A percentile compares a stretch with the other conserved stretches of the same genome.
These are phyloP conservation scores for Microstegium vimineum DNA, from an alignment of 176 grass and related monocot genomes.

Conservation along the genomic window DNA sequence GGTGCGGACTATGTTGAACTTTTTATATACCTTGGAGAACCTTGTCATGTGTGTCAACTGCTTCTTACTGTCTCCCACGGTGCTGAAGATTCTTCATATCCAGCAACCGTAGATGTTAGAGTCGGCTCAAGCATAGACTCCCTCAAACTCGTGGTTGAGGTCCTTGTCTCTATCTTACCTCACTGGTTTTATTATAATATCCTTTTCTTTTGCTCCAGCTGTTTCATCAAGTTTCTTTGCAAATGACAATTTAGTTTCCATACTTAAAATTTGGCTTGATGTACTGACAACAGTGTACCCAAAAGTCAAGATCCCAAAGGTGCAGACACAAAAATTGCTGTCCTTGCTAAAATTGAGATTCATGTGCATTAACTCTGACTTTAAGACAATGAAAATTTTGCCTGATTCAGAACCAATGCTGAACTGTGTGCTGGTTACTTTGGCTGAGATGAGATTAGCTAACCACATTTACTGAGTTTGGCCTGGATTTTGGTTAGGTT, in stretches of 20 bases:
- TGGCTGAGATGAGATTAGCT: not conserved
- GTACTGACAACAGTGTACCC: not conserved
- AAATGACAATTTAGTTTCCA: not conserved
- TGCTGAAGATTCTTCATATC: constrained; percentile 81
- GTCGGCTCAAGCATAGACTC: constrained; percentile 83
- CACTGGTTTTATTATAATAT: constrained; percentile 11
- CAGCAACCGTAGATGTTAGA: constrained; percentile 84
- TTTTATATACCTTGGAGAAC: constrained; percentile 95
- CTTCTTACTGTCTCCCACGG: constrained; percentile 90
- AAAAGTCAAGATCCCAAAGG: constrained; percentile 9
- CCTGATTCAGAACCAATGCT: constrained; percentile 24
- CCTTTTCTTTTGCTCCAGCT: not conserved
- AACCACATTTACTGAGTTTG: not conserved
- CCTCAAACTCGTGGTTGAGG: constrained; percentile 94
- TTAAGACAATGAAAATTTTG: not conserved
- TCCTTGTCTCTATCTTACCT: constrained; percentile 39
- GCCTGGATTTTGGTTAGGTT: constrained; percentile 15
- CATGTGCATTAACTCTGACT: constrained; percentile 10
- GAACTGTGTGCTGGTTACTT: constrained; percentile 16
- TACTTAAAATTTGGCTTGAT: constrained; percentile 11
- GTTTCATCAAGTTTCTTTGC: constrained; percentile 12
- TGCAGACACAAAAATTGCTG: not conserved
- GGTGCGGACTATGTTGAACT: constrained; percentile 93
- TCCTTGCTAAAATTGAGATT: constrained; percentile 7
- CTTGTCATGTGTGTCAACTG: constrained; percentile 80